Evolutionary conservation across 108 stramenopile species (phyloP).

Genomic region (Cyclotella kingstonii): DNA sequence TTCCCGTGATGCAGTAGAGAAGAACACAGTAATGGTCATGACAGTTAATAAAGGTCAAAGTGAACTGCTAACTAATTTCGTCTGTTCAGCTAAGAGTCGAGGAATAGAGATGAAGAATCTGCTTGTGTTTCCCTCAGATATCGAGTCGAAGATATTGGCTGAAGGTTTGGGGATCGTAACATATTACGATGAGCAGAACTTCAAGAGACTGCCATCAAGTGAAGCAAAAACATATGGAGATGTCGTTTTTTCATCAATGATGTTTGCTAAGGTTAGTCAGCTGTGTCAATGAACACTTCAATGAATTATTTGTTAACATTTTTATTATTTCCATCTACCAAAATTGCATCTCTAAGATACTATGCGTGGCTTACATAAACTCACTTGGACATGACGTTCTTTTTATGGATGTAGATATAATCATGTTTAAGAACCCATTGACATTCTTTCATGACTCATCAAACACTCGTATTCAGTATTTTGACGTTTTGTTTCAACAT

Average conservation of each 20-base stretch:
- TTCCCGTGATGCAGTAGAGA: conserved; percentile 22
- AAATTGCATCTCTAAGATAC: not conserved
- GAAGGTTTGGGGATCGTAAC: conserved; percentile 31
- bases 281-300: too few species aligned
- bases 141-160: conserved; percentile 23
- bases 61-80: conserved; percentile 77
- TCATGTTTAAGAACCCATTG: conserved; percentile 47
- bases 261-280: conserved; percentile 49
- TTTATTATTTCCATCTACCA: not conserved
- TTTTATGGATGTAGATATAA: conserved; percentile 63
- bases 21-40: conserved; percentile 77
- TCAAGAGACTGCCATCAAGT: conserved; percentile 30
- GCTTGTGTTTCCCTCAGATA: conserved; percentile 45
- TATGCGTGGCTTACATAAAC: conserved; percentile 45
- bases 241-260: conserved; percentile 50
- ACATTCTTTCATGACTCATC: conserved; percentile 38
- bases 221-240: conserved; percentile 56
- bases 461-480: conserved; percentile 31
- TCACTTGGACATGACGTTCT: conserved; percentile 52
- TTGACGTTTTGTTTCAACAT: conserved; percentile 60
- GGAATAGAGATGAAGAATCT: conserved; percentile 39
- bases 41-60: conserved; percentile 76
- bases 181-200: conserved; percentile 39
- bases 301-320: not conserved
- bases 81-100: conserved; percentile 61